Conservation (phyloP, 805 yeast species). For the Kodamaea hsintzibuensis region DNA sequence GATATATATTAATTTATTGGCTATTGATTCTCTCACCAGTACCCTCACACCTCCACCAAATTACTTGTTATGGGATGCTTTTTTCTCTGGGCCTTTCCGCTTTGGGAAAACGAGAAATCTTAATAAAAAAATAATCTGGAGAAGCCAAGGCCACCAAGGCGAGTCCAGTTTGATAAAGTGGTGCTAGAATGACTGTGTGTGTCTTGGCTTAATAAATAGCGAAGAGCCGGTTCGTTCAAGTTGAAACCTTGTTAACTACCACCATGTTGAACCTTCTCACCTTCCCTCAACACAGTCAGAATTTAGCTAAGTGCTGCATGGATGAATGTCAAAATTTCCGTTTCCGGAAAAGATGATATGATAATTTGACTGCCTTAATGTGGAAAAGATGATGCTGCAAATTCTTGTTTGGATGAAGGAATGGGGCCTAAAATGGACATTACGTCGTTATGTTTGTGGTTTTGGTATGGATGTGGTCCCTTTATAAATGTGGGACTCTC, state of each 20-base stretch:
- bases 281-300: too few species aligned
- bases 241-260: neutral
- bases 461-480: neutral
- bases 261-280: neutral
- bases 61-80: neutral
- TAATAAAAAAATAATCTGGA: neutral
- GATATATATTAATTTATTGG: constrained; percentile 12
- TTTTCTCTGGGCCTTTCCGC: neutral
- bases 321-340: neutral
- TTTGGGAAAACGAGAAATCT: neutral
- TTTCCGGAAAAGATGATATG: neutral
- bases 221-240: neutral
- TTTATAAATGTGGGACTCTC: neutral
- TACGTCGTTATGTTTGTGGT: too few species aligned
- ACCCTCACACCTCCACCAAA: too few species aligned
- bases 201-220: neutral
- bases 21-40: too few species aligned
- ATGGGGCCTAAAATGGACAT: neutral
- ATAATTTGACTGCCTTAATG: neutral
- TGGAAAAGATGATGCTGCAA: neutral
- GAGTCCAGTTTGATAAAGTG: too few species aligned
- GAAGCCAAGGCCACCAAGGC: too few species aligned
- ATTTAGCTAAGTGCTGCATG: too few species aligned
- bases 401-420: neutral
- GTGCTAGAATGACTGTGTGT: neutral